A percentile compares a stretch with the other conserved stretches of the same genome.
These are phyloP conservation scores for Solanum paucissectum DNA, from an alignment of 257 asterid genomes.

Conservation along the genomic window DNA sequence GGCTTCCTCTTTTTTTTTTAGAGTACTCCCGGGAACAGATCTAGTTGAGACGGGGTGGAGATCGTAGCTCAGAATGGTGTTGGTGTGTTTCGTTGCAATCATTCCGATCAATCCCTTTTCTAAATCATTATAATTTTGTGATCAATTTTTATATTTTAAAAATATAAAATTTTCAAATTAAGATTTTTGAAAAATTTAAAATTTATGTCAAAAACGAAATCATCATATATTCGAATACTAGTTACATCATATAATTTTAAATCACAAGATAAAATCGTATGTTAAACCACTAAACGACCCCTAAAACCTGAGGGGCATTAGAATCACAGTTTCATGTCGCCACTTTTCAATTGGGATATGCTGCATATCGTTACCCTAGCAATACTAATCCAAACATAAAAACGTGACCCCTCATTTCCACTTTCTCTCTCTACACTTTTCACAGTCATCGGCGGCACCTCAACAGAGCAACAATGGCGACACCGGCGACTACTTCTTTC, in stretches of 20 bases:
- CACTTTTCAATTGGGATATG: background rate
- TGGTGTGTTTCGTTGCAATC: background rate
- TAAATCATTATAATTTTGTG: background rate
- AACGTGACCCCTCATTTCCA: background rate
- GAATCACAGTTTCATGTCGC: background rate
- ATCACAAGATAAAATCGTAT: no score
- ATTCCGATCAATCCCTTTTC: fast-evolving
- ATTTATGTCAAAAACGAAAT: no score
- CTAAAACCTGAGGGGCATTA: background rate
- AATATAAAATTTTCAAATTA: no score
- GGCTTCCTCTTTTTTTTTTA: no score
- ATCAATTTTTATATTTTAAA: no score
- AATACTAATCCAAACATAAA: background rate
- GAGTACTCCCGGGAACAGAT: fast-evolving
- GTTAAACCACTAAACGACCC: no score
- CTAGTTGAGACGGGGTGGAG: background rate
- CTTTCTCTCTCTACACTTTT: background rate
- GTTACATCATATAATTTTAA: no score
- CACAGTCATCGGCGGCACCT: background rate
- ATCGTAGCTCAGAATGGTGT: fast-evolving
- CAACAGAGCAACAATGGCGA: constrained; percentile 40
- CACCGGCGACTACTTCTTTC: constrained; percentile 29
- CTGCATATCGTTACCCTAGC: background rate
- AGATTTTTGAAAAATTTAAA: no score
- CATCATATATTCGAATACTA: no score